Conservation (phyloP, 495 filamentous ascomycete species). For the Terfezia claveryi region DNA sequence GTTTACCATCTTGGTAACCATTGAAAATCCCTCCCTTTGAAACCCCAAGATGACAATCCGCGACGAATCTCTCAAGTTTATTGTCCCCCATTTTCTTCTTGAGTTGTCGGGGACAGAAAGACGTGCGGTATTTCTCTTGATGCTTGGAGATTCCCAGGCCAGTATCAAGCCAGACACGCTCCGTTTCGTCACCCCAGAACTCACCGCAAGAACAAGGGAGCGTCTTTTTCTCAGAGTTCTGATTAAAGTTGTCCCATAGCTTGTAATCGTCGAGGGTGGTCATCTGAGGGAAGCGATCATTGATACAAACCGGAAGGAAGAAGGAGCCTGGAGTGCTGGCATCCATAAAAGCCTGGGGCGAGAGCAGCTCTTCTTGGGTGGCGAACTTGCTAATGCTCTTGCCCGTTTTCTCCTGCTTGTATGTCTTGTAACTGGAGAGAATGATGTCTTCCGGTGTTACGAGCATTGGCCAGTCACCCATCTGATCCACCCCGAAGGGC, state of each 20-base stretch:
- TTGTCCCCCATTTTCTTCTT: neutral
- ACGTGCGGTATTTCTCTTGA: neutral
- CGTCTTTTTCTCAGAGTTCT: conserved; percentile 9
- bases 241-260: conserved; percentile 5
- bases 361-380: conserved; percentile 1
- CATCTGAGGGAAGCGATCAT: conserved; percentile 7
- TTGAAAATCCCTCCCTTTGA: neutral
- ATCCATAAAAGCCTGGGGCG: conserved; percentile 2
- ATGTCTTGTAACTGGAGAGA: conserved; percentile 10
- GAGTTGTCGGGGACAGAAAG: neutral
- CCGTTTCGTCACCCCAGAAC: conserved; percentile 6
- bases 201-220: conserved; percentile 9
- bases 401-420: neutral
- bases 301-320: conserved; percentile 11
- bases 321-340: conserved; percentile 7
- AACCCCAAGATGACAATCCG: neutral
- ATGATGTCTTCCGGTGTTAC: conserved; percentile 10
- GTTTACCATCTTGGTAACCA: neutral
- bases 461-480: conserved; percentile 3
- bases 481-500: conserved; percentile 8
- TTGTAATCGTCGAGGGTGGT: conserved; percentile 7
- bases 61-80: neutral
- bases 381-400: neutral
- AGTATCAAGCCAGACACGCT: conserved; percentile 5
- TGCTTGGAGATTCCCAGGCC: conserved; percentile 7